phyloP scores from a whole-genome alignment of 208 protist genomes.

The Chromosphaera perkinsii region DNA sequence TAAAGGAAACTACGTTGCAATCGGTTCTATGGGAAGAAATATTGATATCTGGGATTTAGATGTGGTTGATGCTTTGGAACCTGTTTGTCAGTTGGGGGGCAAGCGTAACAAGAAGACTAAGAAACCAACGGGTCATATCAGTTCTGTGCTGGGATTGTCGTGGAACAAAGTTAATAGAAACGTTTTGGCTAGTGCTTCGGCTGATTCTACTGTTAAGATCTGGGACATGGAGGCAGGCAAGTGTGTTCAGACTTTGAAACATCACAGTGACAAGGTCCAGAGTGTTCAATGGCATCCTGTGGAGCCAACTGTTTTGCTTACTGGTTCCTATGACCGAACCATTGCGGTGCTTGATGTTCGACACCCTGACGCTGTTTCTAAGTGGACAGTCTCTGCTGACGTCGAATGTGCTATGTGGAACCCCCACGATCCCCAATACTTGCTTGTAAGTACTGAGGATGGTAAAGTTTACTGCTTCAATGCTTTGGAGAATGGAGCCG shows the following conservation, averaged over 20 bases:
- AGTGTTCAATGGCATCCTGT: constrained; percentile 27
- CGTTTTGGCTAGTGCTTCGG: constrained; percentile 82
- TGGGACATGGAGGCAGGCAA: constrained; percentile 79
- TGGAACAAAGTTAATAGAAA: constrained; percentile 79
- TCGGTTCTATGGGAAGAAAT: constrained; percentile 89
- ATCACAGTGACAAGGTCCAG: constrained; percentile 71
- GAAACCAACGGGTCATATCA: constrained; percentile 64
- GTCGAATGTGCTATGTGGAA: constrained; percentile 20
- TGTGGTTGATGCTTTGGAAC: constrained; percentile 84
- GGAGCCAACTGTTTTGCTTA: constrained; percentile 29
- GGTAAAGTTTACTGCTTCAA: background rate
- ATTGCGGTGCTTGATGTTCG: constrained; percentile 20
- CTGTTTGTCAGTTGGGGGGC: constrained; percentile 76
- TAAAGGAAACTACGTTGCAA: constrained; percentile 75
- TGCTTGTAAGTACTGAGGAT: constrained; percentile 3
- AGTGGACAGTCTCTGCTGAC: constrained; percentile 20
- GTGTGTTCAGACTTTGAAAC: constrained; percentile 76
- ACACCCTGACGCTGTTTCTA: constrained; percentile 8
- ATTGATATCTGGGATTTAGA: constrained; percentile 95
- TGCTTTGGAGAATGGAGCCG: no score
- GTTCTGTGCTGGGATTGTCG: constrained; percentile 81
- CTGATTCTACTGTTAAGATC: constrained; percentile 86
- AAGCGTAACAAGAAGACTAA: constrained; percentile 3
- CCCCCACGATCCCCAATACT: constrained; percentile 17
- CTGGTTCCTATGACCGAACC: constrained; percentile 27